Conservation (phyloP, 495 filamentous ascomycete species). For the Penicillium pulvis region DNA sequence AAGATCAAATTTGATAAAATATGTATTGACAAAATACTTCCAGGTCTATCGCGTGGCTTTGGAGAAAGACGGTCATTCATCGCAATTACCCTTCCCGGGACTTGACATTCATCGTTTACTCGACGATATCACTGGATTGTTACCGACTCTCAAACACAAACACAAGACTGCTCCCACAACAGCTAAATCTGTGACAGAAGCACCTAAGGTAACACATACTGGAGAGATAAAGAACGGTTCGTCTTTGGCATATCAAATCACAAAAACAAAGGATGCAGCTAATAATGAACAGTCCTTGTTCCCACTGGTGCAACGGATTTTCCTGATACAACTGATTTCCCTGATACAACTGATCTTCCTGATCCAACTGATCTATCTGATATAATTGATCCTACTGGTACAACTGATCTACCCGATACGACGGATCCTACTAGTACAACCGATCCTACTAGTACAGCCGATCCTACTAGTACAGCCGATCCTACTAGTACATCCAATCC, state of each 20-base stretch:
- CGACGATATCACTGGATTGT: conserved; percentile 27
- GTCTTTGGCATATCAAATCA: not conserved
- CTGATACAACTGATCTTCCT: not conserved
- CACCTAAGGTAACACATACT: not conserved
- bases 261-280: not conserved
- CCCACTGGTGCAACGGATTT: conserved; percentile 1
- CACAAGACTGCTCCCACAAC: not conserved
- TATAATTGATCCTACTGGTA: not conserved
- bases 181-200: not conserved
- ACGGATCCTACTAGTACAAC: not conserved
- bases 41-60: conserved; percentile 44
- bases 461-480: too few relatives aligned
- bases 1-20: not conserved
- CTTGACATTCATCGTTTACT: conserved; percentile 20
- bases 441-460: too few relatives aligned
- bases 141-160: conserved; percentile 5
- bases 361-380: not conserved
- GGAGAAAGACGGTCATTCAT: conserved; percentile 44
- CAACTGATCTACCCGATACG: not conserved
- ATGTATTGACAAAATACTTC: conserved; percentile 6
- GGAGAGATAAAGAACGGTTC: not conserved
- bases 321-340: not conserved
- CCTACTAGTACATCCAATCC: too few relatives aligned
- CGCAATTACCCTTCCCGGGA: conserved; percentile 37
- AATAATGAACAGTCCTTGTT: conserved; percentile 8